These are phyloP conservation scores for Lactifluus pinguis DNA, from an alignment of 768 basidiomycete genomes.

Conservation along the genomic window DNA sequence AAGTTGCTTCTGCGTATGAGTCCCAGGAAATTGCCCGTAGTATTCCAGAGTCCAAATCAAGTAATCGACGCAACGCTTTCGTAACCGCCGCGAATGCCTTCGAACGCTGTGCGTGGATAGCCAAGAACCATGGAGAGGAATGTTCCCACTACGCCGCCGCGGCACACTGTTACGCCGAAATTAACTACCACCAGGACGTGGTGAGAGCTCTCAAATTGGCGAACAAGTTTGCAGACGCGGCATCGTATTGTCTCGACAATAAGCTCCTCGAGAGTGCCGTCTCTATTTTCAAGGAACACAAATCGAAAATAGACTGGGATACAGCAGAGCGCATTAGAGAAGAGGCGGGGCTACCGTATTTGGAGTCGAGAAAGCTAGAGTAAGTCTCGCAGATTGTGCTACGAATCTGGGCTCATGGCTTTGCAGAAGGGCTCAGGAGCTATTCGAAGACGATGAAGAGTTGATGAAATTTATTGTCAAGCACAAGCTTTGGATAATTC, in stretches of 20 bases:
- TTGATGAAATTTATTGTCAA: conserved; percentile 50
- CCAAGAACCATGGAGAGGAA: neutral
- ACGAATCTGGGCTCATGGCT: neutral
- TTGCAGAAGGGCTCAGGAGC: conserved; percentile 35
- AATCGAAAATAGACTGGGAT: neutral
- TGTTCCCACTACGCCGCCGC: neutral
- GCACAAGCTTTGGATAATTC: conserved; percentile 41
- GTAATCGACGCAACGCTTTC: conserved; percentile 1
- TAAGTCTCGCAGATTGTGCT: neutral
- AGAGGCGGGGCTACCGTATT: neutral
- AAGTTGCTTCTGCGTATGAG: neutral
- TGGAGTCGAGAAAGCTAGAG: conserved; percentile 2
- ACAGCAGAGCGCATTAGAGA: conserved; percentile 12
- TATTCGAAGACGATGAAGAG: conserved; percentile 46
- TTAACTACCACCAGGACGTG: neutral
- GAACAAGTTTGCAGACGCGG: conserved; percentile 6
- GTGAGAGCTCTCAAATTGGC: conserved; percentile 2
- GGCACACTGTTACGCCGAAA: conserved; percentile 8
- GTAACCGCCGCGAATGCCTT: neutral
- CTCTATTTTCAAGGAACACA: conserved; percentile 1
- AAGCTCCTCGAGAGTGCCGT: conserved; percentile 2
- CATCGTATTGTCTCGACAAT: conserved; percentile 12
- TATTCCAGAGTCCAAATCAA: neutral
- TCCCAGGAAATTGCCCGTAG: conserved; percentile 3
- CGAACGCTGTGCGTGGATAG: neutral